A percentile compares a stretch with the other conserved stretches of the same genome.
Evolutionary conservation across 495 filamentous ascomycete genomes (phyloP).

Genomic region (Aspergillus campestris): DNA sequence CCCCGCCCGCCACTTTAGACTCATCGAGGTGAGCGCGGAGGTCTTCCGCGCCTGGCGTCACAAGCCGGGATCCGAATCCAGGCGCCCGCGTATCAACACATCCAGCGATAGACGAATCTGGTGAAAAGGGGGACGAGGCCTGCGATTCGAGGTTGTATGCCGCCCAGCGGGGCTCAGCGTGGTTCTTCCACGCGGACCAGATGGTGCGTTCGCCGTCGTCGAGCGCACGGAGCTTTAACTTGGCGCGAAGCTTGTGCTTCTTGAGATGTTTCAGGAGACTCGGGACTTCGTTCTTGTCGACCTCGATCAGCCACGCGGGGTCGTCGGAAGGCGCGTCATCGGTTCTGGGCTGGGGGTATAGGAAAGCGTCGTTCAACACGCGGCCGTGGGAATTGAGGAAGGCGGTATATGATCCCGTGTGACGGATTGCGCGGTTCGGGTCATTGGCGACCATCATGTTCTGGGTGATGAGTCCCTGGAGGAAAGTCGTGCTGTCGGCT

Average conservation of each 20-base stretch:
- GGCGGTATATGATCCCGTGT: constrained; percentile 57
- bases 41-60: constrained; percentile 36
- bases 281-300: constrained; percentile 57
- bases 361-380: constrained; percentile 79
- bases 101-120: constrained; percentile 24
- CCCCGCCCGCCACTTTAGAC: constrained; percentile 22
- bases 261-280: constrained; percentile 61
- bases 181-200: constrained; percentile 59
- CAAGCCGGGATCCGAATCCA: constrained; percentile 53
- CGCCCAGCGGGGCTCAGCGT: constrained; percentile 36
- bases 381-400: constrained; percentile 83
- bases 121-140: constrained; percentile 19
- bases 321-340: constrained; percentile 23
- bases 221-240: constrained; percentile 58
- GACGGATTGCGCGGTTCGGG: constrained; percentile 21
- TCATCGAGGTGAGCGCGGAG: constrained; percentile 33
- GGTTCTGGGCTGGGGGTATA: constrained; percentile 54
- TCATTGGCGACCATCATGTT: constrained; percentile 51
- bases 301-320: constrained; percentile 70
- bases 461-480: constrained; percentile 79
- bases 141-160: constrained; percentile 36
- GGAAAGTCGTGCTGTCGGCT: constrained; percentile 67
- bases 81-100: constrained; percentile 59
- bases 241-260: constrained; percentile 75
- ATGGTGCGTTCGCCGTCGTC: constrained; percentile 52